Evolutionary conservation across 176 grass and related monocot species (phyloP).

Genomic region (Hordeum marinum): DNA sequence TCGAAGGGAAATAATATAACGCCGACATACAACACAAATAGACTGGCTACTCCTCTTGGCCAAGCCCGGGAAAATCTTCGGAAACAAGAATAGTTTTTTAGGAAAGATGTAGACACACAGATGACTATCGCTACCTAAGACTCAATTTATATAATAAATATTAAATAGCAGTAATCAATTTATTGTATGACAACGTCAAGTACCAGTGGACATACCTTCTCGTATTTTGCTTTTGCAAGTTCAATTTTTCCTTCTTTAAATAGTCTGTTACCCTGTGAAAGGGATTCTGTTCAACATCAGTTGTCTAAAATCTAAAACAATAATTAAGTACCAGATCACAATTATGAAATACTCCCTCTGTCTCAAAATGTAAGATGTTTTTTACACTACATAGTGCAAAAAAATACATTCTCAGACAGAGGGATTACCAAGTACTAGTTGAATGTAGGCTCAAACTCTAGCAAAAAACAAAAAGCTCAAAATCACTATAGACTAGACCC

Average conservation of each 20-base stretch:
- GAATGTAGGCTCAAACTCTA: neutral
- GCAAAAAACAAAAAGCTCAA: neutral
- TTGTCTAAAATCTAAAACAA: conserved; percentile 18
- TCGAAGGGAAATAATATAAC: neutral
- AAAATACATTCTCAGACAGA: no score
- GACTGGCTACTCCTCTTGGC: neutral
- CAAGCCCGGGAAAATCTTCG: neutral
- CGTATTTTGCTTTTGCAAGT: conserved; percentile 95
- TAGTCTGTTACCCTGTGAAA: conserved; percentile 83
- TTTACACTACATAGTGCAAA: no score
- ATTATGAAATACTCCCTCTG: neutral
- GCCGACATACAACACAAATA: neutral
- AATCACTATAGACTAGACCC: conserved; percentile 1
- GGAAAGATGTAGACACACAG: conserved; percentile 9
- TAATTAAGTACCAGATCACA: neutral
- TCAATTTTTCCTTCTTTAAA: conserved; percentile 98
- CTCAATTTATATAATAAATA: neutral
- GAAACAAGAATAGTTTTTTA: neutral
- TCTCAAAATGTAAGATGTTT: no score
- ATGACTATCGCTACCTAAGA: conserved; percentile 1
- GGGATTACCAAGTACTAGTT: neutral
- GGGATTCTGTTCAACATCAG: conserved; percentile 14
- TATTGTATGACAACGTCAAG: neutral
- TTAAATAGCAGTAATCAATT: neutral
- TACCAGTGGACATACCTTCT: conserved; percentile 54